phyloP scores from a whole-genome alignment of 179 eudicot species.

The Amaranthus tricolor region DNA sequence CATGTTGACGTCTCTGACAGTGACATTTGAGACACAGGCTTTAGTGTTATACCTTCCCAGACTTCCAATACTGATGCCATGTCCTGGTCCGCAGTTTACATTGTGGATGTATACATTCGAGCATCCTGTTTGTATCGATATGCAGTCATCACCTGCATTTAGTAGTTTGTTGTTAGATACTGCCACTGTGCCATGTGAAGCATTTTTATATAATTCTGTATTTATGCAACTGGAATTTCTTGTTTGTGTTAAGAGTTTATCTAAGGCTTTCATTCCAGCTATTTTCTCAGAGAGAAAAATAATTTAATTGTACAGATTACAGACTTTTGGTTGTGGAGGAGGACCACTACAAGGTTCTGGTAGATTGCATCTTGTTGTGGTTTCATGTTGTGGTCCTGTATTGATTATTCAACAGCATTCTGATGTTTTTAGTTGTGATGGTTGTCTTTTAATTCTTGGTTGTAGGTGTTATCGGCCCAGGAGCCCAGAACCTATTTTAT shows the following conservation, averaged over 20 bases:
- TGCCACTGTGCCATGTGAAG: slow-evolving; percentile 4
- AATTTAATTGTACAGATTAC: slow-evolving; percentile 4
- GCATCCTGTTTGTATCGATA: slow-evolving; percentile 89
- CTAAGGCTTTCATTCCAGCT: slow-evolving; percentile 5
- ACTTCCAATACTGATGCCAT: slow-evolving; percentile 95
- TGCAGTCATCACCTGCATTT: slow-evolving; percentile 86
- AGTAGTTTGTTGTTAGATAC: slow-evolving; percentile 17
- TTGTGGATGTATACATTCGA: slow-evolving; percentile 69
- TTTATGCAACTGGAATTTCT: not conserved
- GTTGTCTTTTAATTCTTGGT: slow-evolving; percentile 17
- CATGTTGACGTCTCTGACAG: slow-evolving; percentile 63
- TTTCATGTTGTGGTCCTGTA: slow-evolving; percentile 23
- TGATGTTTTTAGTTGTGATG: slow-evolving; percentile 18
- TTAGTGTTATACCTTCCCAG: slow-evolving; percentile 72
- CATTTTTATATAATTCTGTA: slow-evolving; percentile 9
- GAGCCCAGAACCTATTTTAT: slow-evolving; percentile 9
- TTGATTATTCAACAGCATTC: not conserved
- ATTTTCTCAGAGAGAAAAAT: slow-evolving; percentile 3
- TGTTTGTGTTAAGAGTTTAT: slow-evolving; percentile 10
- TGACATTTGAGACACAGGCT: slow-evolving; percentile 84
- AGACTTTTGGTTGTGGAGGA: slow-evolving; percentile 15
- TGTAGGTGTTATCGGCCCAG: slow-evolving; percentile 6
- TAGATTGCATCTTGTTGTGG: slow-evolving; percentile 7
- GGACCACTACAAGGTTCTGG: slow-evolving; percentile 20
- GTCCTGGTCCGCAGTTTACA: slow-evolving; percentile 95